Evolutionary conservation across 1,284 basidiomycete species (phyloP).

Genomic region (Takashimella koratensis): DNA sequence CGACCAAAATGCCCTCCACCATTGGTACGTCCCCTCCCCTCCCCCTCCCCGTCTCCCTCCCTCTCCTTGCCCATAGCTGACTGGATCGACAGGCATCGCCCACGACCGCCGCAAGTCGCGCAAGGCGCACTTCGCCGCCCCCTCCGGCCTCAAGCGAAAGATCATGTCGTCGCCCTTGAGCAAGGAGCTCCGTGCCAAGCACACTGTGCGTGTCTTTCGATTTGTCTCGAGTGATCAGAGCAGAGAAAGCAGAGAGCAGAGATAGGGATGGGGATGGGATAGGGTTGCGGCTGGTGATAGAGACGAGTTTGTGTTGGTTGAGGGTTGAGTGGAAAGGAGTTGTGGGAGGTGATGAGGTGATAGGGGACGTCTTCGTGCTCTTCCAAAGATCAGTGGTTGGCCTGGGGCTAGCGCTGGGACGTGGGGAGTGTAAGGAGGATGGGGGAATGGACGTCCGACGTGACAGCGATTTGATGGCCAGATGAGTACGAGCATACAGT

Average conservation of each 20-base stretch:
- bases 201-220: constrained; percentile 61
- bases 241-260: too few species aligned
- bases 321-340: too few species aligned
- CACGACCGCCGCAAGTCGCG: constrained; percentile 81
- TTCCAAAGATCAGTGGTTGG: too few species aligned
- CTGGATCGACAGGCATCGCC: constrained; percentile 38
- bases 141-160: constrained; percentile 90
- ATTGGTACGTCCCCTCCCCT: constrained; percentile 25
- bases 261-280: background rate
- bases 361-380: too few species aligned
- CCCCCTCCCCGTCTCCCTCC: background rate
- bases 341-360: too few species aligned
- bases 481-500: too few species aligned
- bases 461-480: too few species aligned
- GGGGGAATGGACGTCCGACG: too few species aligned
- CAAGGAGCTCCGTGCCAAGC: constrained; percentile 89
- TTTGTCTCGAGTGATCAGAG: too few species aligned
- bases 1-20: constrained; percentile 37
- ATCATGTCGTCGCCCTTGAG: constrained; percentile 95
- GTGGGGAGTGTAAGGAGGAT: too few species aligned
- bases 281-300: background rate
- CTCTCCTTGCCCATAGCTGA: background rate
- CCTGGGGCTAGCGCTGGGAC: too few species aligned
- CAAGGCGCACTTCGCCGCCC: constrained; percentile 92
- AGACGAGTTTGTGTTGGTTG: background rate